phyloP scores from a whole-genome alignment of 2,329 filamentous ascomycete species.

The Sarocladiaceae sp. region DNA sequence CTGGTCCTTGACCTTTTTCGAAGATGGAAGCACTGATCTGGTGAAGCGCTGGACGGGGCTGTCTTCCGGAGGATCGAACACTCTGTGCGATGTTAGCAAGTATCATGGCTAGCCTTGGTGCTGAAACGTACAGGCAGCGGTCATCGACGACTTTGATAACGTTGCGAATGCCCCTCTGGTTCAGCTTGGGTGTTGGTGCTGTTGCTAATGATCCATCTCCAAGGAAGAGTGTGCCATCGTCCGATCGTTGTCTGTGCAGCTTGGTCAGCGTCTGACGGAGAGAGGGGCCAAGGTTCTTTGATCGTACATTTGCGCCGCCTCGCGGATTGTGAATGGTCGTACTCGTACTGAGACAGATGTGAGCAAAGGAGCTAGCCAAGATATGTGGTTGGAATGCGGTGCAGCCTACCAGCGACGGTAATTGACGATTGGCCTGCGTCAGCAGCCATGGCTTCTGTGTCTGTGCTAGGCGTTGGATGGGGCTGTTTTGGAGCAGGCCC shows the following conservation, averaged over 20 bases:
- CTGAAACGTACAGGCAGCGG: constrained; percentile 72
- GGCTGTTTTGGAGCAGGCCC: not conserved
- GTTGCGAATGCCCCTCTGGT: constrained; percentile 77
- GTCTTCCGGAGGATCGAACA: constrained; percentile 96
- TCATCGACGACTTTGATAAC: constrained; percentile 97
- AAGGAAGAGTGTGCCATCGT: constrained; percentile 88
- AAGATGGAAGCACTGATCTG: constrained; percentile 69
- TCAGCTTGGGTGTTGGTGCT: constrained; percentile 74
- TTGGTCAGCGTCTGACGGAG: not conserved
- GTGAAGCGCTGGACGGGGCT: constrained; percentile 85
- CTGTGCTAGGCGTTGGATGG: not conserved
- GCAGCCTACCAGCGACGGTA: constrained; percentile 46
- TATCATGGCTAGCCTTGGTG: not conserved
- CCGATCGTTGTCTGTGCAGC: constrained; percentile 49
- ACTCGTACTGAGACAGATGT: constrained; percentile 52
- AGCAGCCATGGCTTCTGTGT: constrained; percentile 16
- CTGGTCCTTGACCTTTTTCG: constrained; percentile 94
- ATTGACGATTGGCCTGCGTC: constrained; percentile 44
- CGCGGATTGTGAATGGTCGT: constrained; percentile 73
- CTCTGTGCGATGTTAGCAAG: constrained; percentile 46
- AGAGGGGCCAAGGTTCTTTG: not conserved
- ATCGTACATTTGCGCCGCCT: constrained; percentile 80
- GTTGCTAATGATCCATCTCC: constrained; percentile 93
- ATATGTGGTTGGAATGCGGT: constrained; percentile 5
- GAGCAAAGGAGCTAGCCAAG: constrained; percentile 20